A percentile compares a stretch with the other conserved stretches of the same genome.
Evolutionary conservation across 2,329 filamentous ascomycete species (phyloP).

Genomic region (Talaromyces sp.): DNA sequence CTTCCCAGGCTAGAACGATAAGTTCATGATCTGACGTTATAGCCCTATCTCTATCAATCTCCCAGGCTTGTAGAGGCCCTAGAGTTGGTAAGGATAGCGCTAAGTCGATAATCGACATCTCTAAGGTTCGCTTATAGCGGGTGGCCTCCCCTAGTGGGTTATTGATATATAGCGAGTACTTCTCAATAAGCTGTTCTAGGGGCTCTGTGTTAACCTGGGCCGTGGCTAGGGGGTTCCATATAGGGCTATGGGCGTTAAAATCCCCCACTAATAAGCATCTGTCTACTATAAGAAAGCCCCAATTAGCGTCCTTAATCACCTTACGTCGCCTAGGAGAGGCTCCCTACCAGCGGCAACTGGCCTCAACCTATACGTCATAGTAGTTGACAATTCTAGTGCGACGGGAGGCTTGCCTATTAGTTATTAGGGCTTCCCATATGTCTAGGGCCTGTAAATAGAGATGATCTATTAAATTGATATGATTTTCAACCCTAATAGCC

Average conservation of each 20-base stretch:
- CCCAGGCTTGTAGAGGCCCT: not conserved
- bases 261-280: not conserved
- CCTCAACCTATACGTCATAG: not conserved
- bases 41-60: not conserved
- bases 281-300: not conserved
- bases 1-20: not conserved
- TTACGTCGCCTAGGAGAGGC: not conserved
- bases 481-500: not conserved
- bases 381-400: not conserved
- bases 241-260: not conserved
- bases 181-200: not conserved
- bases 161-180: not conserved
- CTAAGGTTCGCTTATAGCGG: not conserved
- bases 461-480: not conserved
- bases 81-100: not conserved
- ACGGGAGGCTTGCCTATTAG: not conserved
- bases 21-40: not conserved
- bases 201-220: not conserved
- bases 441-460: not conserved
- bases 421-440: not conserved
- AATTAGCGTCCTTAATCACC: not conserved
- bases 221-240: not conserved
- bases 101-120: not conserved
- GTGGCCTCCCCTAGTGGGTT: not conserved
- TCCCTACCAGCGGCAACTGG: not conserved